Evolutionary conservation across 2,329 filamentous ascomycete species (phyloP).

Genomic region (Neonectria neomacrospora): DNA sequence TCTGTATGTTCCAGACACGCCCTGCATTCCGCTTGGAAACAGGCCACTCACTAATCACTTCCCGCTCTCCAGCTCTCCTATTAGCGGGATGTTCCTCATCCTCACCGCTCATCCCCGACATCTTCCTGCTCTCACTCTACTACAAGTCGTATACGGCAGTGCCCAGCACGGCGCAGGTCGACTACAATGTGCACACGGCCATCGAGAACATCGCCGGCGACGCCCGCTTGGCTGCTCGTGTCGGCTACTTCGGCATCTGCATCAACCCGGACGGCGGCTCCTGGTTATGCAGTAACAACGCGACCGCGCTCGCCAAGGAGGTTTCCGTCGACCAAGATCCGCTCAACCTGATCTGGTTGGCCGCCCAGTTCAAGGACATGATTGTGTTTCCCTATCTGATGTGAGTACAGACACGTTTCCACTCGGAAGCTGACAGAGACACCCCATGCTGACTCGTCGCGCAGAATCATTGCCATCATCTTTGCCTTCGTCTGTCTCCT

Average conservation of each 20-base stretch:
- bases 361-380: conserved; percentile 96
- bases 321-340: conserved; percentile 93
- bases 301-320: conserved; percentile 89
- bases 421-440: no score
- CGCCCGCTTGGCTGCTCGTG: conserved; percentile 86
- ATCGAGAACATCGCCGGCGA: conserved; percentile 90
- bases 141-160: conserved; percentile 87
- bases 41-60: conserved; percentile 18
- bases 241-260: conserved; percentile 98
- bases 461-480: conserved; percentile 94
- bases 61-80: conserved; percentile 75
- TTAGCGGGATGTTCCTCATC: conserved; percentile 97
- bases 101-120: conserved; percentile 91
- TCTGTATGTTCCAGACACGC: conserved; percentile 75
- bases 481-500: conserved; percentile 97
- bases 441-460: conserved; percentile 16
- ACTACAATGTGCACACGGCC: conserved; percentile 86
- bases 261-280: conserved; percentile 89
- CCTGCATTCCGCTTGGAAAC: neutral
- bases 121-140: conserved; percentile 98
- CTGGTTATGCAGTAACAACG: conserved; percentile 97
- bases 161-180: conserved; percentile 87
- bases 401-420: conserved; percentile 62
- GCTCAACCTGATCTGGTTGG: conserved; percentile 96
- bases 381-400: conserved; percentile 98